These are phyloP conservation scores for Nakazawaea pomicola DNA, from an alignment of 805 yeast genomes.

Conservation along the genomic window DNA sequence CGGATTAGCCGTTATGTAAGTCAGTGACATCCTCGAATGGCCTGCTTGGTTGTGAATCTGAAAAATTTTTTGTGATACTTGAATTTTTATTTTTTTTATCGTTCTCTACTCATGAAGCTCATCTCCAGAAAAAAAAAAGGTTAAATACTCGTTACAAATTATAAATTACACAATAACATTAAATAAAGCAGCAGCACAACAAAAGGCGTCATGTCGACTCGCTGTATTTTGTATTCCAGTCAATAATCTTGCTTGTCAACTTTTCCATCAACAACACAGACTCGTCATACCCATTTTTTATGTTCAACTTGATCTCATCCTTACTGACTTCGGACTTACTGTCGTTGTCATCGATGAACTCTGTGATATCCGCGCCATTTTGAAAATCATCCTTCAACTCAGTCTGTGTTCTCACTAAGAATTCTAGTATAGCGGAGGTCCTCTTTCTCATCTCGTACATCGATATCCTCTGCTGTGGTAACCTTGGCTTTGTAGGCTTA, in stretches of 20 bases:
- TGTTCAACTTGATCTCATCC: constrained; percentile 25
- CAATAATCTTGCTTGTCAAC: constrained; percentile 62
- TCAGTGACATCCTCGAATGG: background rate
- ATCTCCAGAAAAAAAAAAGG: constrained; percentile 1
- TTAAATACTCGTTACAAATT: background rate
- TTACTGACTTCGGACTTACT: constrained; percentile 15
- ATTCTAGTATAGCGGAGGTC: constrained; percentile 86
- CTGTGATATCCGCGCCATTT: constrained; percentile 45
- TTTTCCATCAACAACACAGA: constrained; percentile 65
- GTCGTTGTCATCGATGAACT: constrained; percentile 37
- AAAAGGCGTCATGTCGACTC: too few relatives aligned
- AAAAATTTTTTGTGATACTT: background rate
- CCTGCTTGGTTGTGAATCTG: background rate
- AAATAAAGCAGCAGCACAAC: too few relatives aligned
- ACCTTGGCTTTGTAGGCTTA: constrained; percentile 78
- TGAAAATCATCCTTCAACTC: constrained; percentile 74
- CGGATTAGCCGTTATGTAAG: constrained; percentile 6
- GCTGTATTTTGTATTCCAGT: constrained; percentile 78
- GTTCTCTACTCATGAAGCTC: background rate
- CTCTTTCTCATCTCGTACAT: constrained; percentile 83
- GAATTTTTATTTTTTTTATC: background rate
- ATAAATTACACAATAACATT: background rate
- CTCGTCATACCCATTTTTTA: constrained; percentile 49
- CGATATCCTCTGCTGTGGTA: constrained; percentile 71
- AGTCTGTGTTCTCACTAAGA: constrained; percentile 79